Conservation (phyloP, 768 basidiomycete species). For the Tephrocybe sp. region DNA sequence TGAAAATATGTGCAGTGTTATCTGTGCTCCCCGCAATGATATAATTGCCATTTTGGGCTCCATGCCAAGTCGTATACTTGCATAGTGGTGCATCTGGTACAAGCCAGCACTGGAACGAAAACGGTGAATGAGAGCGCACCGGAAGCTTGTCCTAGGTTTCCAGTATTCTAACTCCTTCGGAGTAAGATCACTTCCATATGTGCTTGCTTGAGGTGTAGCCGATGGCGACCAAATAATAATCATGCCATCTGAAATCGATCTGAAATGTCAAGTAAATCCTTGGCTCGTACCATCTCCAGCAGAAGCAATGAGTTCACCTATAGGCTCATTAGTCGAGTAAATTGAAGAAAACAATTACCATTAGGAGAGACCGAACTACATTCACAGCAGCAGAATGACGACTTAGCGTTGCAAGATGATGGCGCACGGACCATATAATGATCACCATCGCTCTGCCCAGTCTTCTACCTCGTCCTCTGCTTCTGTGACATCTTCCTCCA, state of each 20-base stretch:
- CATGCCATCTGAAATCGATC: conserved; percentile 74
- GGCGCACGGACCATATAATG: too few relatives aligned
- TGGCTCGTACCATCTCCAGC: conserved; percentile 86
- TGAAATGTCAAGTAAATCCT: too few relatives aligned
- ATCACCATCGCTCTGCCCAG: too few relatives aligned
- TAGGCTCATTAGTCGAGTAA: conserved; percentile 7
- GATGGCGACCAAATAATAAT: conserved; percentile 94
- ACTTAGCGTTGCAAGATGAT: conserved; percentile 88
- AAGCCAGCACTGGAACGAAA: neutral
- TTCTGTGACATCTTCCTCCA: too few relatives aligned
- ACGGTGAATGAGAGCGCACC: too few relatives aligned
- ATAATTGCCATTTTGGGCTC: conserved; percentile 93
- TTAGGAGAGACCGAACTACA: conserved; percentile 93
- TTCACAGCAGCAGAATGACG: conserved; percentile 95
- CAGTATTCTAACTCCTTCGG: conserved; percentile 88
- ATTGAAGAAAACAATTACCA: conserved; percentile 41
- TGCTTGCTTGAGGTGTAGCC: conserved; percentile 61
- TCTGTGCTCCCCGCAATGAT: conserved; percentile 97
- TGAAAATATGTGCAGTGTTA: conserved; percentile 86
- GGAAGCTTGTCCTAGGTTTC: conserved; percentile 83
- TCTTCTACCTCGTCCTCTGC: too few relatives aligned
- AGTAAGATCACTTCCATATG: conserved; percentile 81
- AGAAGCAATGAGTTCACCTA: conserved; percentile 90
- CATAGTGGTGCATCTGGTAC: conserved; percentile 81
- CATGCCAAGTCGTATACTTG: conserved; percentile 98